Conservation (phyloP, 176 grass and related monocot genomes). For the Oryza nivara region DNA sequence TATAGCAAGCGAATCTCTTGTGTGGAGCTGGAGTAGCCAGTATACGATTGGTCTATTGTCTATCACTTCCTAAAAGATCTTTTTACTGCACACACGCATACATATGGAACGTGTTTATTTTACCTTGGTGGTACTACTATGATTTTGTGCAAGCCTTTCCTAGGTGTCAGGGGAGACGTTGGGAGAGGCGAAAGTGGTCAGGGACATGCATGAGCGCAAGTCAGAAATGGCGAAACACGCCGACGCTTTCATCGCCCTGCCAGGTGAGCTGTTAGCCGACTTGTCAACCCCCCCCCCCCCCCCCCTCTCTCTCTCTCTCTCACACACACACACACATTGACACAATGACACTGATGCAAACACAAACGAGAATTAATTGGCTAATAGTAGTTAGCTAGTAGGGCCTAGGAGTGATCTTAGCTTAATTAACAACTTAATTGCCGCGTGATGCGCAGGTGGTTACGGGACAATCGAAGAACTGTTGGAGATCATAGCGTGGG, state of each 20-base stretch:
- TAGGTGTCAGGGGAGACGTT: conserved; percentile 76
- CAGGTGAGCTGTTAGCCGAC: conserved; percentile 36
- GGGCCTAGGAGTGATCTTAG: not conserved
- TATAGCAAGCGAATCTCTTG: conserved; percentile 36
- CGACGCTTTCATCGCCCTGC: conserved; percentile 75
- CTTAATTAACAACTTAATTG: not conserved
- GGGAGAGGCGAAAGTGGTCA: conserved; percentile 68
- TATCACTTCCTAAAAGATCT: not conserved
- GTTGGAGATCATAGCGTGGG: conserved; percentile 92
- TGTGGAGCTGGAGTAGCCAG: not conserved
- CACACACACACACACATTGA: not conserved
- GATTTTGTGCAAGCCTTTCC: not conserved
- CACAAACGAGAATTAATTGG: not conserved
- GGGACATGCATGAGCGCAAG: conserved; percentile 85
- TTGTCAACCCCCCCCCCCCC: not conserved
- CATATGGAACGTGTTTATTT: not conserved
- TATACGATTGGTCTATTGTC: not conserved
- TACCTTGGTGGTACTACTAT: not conserved
- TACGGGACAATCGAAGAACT: conserved; percentile 97
- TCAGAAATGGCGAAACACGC: conserved; percentile 78
- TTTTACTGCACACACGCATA: not conserved
- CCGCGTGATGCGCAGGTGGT: conserved; percentile 55
- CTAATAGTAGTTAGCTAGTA: no score
- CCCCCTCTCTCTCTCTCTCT: not conserved
- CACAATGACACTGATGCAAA: not conserved